Evolutionary conservation across 306 rosid species (phyloP), one percentile per base, ranked within the genome.

Genomic region (Lagenaria siceraria): DNA sequence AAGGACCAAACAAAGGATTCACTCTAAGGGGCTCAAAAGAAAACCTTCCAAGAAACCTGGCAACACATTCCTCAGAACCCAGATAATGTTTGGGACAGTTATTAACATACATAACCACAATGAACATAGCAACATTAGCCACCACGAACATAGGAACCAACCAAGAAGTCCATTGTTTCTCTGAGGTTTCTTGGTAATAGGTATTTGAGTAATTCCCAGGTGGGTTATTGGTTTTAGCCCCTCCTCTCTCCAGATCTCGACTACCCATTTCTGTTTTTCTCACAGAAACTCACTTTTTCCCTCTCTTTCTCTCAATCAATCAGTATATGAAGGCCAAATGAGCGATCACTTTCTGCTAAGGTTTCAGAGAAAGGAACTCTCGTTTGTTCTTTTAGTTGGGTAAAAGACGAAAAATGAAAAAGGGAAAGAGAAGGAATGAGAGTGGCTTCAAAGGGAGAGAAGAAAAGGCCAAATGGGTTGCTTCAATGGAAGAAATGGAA

Each of bases 101-200:
- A 18, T 74, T 74, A 38, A 31, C 48, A 15, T 17, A 74, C 78
- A 74, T 74, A 74, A 51, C 78, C 17, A 74, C 78, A 52, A 74
- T 13, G 78, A 74, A 74, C 78, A 74, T 74, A 33, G 78, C 78
- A 74, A 74, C 63, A 74, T 53, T 74, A 53, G 78, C 78, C 27
- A 54, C 64, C 43, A 74, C 78, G 49, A 74, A 74, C 78, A 74
- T 1, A 33, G 78, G 78, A 74, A 74, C n/a, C 78, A 74, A 74
- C 78, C 78, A 74, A n/a, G 78, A 74, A 29, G 78, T 74, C 78
- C 78, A 74, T 74, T 74, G 78, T 48, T 74, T 74, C 65, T 74
- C 64, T 0, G 78, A 74, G 2, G 49, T 54, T 0, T 74, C 64
- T 19, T 52, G 63, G 24, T 74, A 52, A 74, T 74, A 74, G 5